Evolutionary conservation across 257 asterid genomes (phyloP), one percentile per base, ranked within the genome.

Genomic region (Solanum bukasovii): DNA sequence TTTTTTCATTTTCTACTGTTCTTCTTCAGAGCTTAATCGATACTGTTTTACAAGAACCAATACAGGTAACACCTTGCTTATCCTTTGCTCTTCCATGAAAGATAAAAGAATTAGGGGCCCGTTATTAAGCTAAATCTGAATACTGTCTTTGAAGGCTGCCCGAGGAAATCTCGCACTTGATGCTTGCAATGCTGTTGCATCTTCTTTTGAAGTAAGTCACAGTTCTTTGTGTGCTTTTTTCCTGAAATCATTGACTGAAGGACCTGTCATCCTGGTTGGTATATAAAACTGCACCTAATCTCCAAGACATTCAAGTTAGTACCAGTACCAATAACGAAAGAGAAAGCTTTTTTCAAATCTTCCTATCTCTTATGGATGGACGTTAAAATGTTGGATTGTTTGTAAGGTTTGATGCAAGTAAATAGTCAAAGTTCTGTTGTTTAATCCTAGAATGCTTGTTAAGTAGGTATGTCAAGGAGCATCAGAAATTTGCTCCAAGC

Each of bases 91-190:
- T 82, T 63, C 77, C 40, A 85, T 72, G 27, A 72, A 56, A 61
- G 86, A 25, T 2, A 13, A 35, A 78, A 85, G 46, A 85, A 85
- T 37, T 27, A 25, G 44, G 35, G 52, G 52, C n/a, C 56, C 13
- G 20, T 44, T 78, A 27, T 75, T 37, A 72, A 56, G 37, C 71
- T 59, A 20, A 70, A 84, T 82, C 37, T 79, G 86, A 83, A 44
- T 88, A 74, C 87, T 78, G 67, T 33, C 38, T 91, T 87, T 67
- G 85, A 91, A 96, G 98, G 95, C 90, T 88, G 88, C 90, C 56
- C 94, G 94, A 74, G 99, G 98, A 83, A 90, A 89, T 90, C 90
- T 93, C 73, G 97, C 98, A 75, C 95, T 96, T 18, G 98, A 95
- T 92, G 95, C 93, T 88, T 96, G 98, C 88, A 91, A 93, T 89